Conservation (phyloP, 108 stramenopile genomes). For the Mayamaea pseudoterrestris region DNA sequence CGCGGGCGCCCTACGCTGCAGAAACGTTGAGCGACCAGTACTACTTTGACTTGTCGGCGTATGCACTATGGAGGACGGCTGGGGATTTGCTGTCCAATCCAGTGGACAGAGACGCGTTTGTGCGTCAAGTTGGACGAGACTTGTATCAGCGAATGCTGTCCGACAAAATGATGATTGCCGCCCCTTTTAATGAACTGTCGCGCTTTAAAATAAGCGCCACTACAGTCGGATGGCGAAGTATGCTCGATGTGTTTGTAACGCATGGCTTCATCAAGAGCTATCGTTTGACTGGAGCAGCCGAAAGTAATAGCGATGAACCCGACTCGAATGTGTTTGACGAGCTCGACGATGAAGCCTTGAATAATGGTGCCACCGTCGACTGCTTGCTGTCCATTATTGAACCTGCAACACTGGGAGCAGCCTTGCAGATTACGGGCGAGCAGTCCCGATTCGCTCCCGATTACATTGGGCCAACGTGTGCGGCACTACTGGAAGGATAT, state of each 20-base stretch:
- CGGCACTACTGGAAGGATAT: constrained; percentile 57
- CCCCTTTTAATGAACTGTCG: too few relatives aligned
- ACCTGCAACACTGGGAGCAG: constrained; percentile 56
- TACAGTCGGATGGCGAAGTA: too few relatives aligned
- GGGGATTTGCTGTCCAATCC: constrained; percentile 42
- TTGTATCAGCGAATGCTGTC: constrained; percentile 1
- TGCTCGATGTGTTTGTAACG: constrained; percentile 37
- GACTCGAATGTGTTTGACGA: constrained; percentile 46
- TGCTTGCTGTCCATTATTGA: constrained; percentile 55
- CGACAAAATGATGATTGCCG: not conserved
- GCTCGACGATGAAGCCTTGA: constrained; percentile 44
- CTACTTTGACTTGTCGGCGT: constrained; percentile 69
- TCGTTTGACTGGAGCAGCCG: constrained; percentile 12
- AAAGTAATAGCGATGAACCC: not conserved
- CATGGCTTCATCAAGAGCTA: constrained; percentile 31
- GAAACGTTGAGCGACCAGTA: constrained; percentile 56
- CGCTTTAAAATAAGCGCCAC: too few relatives aligned
- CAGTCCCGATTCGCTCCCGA: constrained; percentile 71
- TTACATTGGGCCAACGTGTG: constrained; percentile 57
- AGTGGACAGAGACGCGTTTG: constrained; percentile 42
- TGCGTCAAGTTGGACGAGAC: constrained; percentile 34
- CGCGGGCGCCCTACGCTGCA: constrained; percentile 39
- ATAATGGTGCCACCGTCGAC: constrained; percentile 37
- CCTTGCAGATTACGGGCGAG: constrained; percentile 74
- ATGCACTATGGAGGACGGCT: constrained; percentile 73